Evolutionary conservation across 768 basidiomycete species (phyloP), one percentile per base, ranked within the genome.

Genomic region (Mrakia hoshinonis): DNA sequence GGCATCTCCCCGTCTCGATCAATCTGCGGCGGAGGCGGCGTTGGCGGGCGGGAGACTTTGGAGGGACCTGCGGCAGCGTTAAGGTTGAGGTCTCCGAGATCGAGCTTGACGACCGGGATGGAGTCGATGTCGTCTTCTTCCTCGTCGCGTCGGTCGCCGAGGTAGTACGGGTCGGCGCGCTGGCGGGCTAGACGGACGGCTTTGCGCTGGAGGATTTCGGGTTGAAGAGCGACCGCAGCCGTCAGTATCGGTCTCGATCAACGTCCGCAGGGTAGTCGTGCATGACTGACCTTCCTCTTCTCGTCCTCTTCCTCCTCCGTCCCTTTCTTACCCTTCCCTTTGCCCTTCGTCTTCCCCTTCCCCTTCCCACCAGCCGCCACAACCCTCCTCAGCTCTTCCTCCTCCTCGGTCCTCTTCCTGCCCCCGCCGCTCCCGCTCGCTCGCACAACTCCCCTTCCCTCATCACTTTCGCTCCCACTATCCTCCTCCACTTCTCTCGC

Each of bases 131-230:
- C 91, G 15, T 85, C 84, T 0, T n/a, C n/a, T n/a, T n/a, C n/a
- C n/a, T n/a, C n/a, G n/a, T n/a, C n/a, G n/a, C n/a, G n/a, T n/a
- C 74, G 72, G 5, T 75, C 73, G 11, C 74, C 83, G 74, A 96
- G 87, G 79, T 96, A 94, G 80, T 92, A 96, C 4, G 94, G 93
- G 77, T 98, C 92, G 73, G 92, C 90, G 49, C 85, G 85, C 74
- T 87, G 82, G 72, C 87, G 85, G 63, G 88, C 92, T 61, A 87
- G 80, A 38, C 91, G 84, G 75, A 89, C 91, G 34, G 85, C 87
- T 75, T 86, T 87, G 55, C 85, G 84, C 92, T 96, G 75, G 46
- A 38, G n/a, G n/a, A n/a, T n/a, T n/a, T n/a, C n/a, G n/a, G n/a
- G 69, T 12, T 36, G 46, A 12, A 58, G 39, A 60, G 64, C 70